Base-by-base conservation (phyloP, 2,329 filamentous ascomycete species). In the Aspergillus quadrilineatus region DNA sequence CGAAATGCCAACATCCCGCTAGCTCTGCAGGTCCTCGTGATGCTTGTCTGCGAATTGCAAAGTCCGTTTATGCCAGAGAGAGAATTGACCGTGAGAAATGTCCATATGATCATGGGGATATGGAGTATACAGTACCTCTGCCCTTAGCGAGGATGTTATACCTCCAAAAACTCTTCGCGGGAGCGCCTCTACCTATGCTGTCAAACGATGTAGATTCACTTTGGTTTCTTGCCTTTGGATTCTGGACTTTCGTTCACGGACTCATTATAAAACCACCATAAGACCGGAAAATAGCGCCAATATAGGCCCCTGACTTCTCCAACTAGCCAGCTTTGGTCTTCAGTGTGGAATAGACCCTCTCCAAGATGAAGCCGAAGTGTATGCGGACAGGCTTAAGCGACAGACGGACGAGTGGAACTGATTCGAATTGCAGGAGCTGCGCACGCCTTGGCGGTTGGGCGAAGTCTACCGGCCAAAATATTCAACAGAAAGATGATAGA, bases 251-350 rank as follows among this genome's bases (percentile, higher is more conserved):
- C 32, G 43, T 17, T 15, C 32, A 42, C 4, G 26, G 29, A 45
- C 60, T 65, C 34, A 67, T 46, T 49, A n/a, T 34, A 28, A 42
- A n/a, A 50, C 8, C 14, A 7, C 4, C 6, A 17, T 46, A 75
- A 72, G 71, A 76, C 56, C 76, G 74, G 74, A 75, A 72, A 51
- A 74, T 76, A 43, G 75, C 73, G 4, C 74, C 74, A 3, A 75
- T 77, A n/a, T 59, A 71, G 14, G 68, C 73, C 4, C 64, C 69
- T 2, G 67, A 67, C 47, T 74, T 76, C 39, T 50, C 62, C 9
- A 63, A 67, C 44, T 77, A 32, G 74, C 75, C 74, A 4, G 74
- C 75, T 3, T 58, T 76, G 46, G 65, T 76, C 15, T 67, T 69
- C 50, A 76, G 72, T 1, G 74, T 8, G 74, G 76, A 60, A 68